Evolutionary conservation across 1,284 basidiomycete species (phyloP), one percentile per base, ranked within the genome.

Genomic region (Puccinia horiana): DNA sequence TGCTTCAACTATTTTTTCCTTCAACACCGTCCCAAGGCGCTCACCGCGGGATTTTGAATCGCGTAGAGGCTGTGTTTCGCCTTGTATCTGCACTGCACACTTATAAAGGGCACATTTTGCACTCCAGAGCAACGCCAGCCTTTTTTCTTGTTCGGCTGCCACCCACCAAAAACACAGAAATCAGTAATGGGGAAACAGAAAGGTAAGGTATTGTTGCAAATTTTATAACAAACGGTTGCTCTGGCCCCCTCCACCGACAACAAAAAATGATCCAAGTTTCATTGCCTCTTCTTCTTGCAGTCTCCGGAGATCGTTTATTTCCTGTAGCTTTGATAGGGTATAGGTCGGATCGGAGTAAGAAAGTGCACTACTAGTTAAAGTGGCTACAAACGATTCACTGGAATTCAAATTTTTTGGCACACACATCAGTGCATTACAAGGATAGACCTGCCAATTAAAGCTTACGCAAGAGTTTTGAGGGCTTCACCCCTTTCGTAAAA

Each of bases 1-100:
- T 35, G 67, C 67, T 69, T 69, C 44, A n/a, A 69, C 44, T 42
- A 69, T 69, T 63, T 37, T 63, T 20, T 63, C 29, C n/a, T 63
- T 29, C 29, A 63, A 12, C 11, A 40, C 40, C 18, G 63, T 67
- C 1, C 63, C 63, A 9, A 58, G 56, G 5, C 56, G 56, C 23
- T 58, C 56, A 16, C n/a, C n/a, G 14, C 56, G 56, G 1, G 56
- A 16, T n/a, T 29, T 58, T 3, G 56, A 58, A n/a, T n/a, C n/a
- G n/a, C 44, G 44, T 16, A 47, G 44, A 8, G 44, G 44, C 16
- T 47, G 44, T 16, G n/a, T 58, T n/a, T 58, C 56, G 4, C 56
- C 56, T 58, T 58, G 56, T 26, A 58, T 58, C 56, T 58, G 23
- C 1, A 58, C 56, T 9, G 56, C 56, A 58, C 26, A 29, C 56